Evolutionary conservation across 768 basidiomycete species (phyloP), one percentile per base, ranked within the genome.

Genomic region (Tephrocybe sp.): DNA sequence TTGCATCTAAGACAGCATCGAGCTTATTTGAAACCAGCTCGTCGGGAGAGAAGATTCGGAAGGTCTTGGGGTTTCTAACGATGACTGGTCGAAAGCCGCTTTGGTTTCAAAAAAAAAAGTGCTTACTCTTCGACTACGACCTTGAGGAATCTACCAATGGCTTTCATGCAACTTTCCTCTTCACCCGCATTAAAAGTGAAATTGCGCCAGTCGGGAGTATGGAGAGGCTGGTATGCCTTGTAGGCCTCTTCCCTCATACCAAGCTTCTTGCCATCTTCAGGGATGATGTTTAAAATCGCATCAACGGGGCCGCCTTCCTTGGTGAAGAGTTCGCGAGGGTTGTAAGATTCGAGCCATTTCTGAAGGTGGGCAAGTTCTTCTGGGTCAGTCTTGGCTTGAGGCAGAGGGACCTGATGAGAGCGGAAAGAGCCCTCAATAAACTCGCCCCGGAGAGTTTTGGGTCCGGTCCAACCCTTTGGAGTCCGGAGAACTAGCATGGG

Each of bases 1-100:
- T 84, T 10, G 74, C 69, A 5, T 86, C 78, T 34, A 94, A 78
- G 5, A 88, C 84, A 3, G 82, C 88, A 58, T 91, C 89, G 8
- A 97, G 81, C 68, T 93, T 94, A 68, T 94, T 94, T 33, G 86
- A 90, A 10, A 86, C 82, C 1, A 93, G 72, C 58, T 93, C 90
- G 56, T 97, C 93, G 0, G 93, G 93, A 18, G 87, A 91, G 71
- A 94, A 94, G 50, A 95, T 89, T 31, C 93, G 79, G 78, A 94
- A 94, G 0, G 77, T 73, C 16, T 68, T 74, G 1, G 87, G 88
- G 64, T 97, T 93, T 45, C 83, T 85, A 13, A 21, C 8, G 48
- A 10, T 8, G 13, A 24, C n/a, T 9, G 7, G 48, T 36, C 15
- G 36, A 21, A 21, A 16, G 19, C 8, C 40, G 55, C 10, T 52